Evolutionary conservation across 2,329 filamentous ascomycete genomes (phyloP).

Genomic region (Lasiodiplodia theobromae): DNA sequence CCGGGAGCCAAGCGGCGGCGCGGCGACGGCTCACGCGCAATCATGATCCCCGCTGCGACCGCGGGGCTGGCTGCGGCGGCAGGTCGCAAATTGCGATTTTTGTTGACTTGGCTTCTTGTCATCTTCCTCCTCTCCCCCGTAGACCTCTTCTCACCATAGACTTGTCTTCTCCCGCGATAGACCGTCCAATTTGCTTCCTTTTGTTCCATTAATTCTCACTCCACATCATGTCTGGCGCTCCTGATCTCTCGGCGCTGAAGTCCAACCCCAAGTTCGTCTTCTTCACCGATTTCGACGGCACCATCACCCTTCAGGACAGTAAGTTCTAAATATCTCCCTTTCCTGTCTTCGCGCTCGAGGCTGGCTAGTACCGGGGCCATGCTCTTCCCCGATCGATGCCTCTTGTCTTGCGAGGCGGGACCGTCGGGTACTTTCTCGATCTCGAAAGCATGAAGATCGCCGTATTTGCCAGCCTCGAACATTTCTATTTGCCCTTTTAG

Average conservation of each 20-base stretch:
- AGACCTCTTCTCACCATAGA: neutral
- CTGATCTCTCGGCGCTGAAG: slow-evolving; percentile 55
- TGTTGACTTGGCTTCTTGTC: slow-evolving; percentile 8
- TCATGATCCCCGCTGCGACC: slow-evolving; percentile 4
- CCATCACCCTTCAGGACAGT: slow-evolving; percentile 80
- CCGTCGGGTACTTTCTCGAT: too few relatives aligned
- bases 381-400: too few relatives aligned
- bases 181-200: slow-evolving; percentile 12
- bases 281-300: slow-evolving; percentile 99
- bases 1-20: neutral
- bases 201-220: slow-evolving; percentile 8
- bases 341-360: neutral
- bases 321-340: slow-evolving; percentile 40
- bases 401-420: too few relatives aligned
- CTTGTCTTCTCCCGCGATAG: neutral
- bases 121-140: neutral
- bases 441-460: too few relatives aligned
- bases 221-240: slow-evolving; percentile 37
- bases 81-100: slow-evolving; percentile 13
- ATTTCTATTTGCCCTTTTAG: neutral
- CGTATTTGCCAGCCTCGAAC: too few relatives aligned
- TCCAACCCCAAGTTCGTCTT: slow-evolving; percentile 88
- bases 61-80: slow-evolving; percentile 6
- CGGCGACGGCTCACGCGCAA: neutral
- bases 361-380: neutral